Base-by-base conservation (phyloP, 257 asterid species). In the Craterostigma plantagineum region DNA sequence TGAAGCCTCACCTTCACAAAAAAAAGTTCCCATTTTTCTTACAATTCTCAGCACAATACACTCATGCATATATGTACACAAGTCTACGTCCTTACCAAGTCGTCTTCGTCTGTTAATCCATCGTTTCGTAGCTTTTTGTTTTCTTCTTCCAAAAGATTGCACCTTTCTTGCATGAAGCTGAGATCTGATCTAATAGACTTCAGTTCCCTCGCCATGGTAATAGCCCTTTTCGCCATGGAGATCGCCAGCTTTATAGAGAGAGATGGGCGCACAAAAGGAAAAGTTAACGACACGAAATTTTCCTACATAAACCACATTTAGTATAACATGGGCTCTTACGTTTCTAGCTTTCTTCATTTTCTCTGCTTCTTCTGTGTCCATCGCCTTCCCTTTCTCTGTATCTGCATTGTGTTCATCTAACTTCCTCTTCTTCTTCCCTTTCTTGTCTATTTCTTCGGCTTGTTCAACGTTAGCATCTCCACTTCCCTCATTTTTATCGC, bases 1-100 rank as follows among this genome's bases (percentile, higher is more conserved):
- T 87, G 98, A 48, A 87, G 93, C 80, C 98, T 79, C 63, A 82
- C n/a, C n/a, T n/a, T n/a, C n/a, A n/a, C n/a, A n/a, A n/a, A n/a
- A n/a, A n/a, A n/a, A n/a, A n/a, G n/a, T n/a, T n/a, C n/a, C n/a
- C n/a, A n/a, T n/a, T n/a, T n/a, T n/a, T n/a, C n/a, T n/a, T n/a
- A n/a, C n/a, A n/a, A n/a, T n/a, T n/a, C n/a, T n/a, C n/a, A n/a
- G n/a, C n/a, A n/a, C n/a, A n/a, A n/a, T n/a, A n/a, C n/a, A n/a
- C n/a, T n/a, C n/a, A n/a, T n/a, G n/a, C n/a, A n/a, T n/a, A n/a
- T n/a, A n/a, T n/a, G n/a, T n/a, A n/a, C n/a, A n/a, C n/a, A n/a
- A n/a, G n/a, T n/a, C n/a, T n/a, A n/a, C n/a, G n/a, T n/a, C n/a
- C n/a, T n/a, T n/a, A n/a, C 97, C 77, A 90, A 61, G 63, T 90